These are phyloP conservation scores for Panus rudis DNA, from an alignment of 768 basidiomycete genomes.

Conservation along the genomic window DNA sequence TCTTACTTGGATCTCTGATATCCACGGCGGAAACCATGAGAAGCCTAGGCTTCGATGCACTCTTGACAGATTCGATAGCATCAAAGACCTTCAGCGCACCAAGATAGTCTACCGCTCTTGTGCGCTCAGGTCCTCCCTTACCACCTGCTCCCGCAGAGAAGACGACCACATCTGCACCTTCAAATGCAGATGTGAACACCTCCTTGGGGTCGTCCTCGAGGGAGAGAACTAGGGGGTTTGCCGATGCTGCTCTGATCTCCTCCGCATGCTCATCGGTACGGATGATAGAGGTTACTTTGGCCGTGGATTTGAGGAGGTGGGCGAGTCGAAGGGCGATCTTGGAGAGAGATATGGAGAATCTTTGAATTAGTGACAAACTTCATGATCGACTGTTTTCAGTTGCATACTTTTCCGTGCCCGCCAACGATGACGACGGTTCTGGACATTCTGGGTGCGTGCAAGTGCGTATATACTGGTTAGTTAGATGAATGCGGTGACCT, in stretches of 20 bases:
- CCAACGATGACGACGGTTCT: neutral
- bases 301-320: conserved; percentile 29
- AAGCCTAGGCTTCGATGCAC: conserved; percentile 42
- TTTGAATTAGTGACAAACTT: neutral
- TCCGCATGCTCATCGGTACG: conserved; percentile 38
- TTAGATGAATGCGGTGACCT: neutral
- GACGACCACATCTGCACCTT: conserved; percentile 26
- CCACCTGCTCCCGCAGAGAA: conserved; percentile 48
- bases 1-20: conserved; percentile 38
- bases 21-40: conserved; percentile 57
- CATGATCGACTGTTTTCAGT: neutral
- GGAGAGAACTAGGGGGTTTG: conserved; percentile 44
- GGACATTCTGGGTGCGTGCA: neutral
- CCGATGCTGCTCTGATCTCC: conserved; percentile 36
- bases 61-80: conserved; percentile 46
- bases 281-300: conserved; percentile 47
- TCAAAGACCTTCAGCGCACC: conserved; percentile 67
- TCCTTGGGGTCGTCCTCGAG: conserved; percentile 42
- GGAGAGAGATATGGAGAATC: conserved; percentile 5
- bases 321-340: conserved; percentile 45
- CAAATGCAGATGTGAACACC: conserved; percentile 42
- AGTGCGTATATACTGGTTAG: neutral
- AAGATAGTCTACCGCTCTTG: conserved; percentile 51
- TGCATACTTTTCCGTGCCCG: neutral
- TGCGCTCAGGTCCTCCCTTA: conserved; percentile 48